Percentiles rank a stretch among this genome's conserved stretches.
phyloP scores from a whole-genome alignment of 2,329 filamentous ascomycete species.

The Daldinia eschscholtzii region DNA sequence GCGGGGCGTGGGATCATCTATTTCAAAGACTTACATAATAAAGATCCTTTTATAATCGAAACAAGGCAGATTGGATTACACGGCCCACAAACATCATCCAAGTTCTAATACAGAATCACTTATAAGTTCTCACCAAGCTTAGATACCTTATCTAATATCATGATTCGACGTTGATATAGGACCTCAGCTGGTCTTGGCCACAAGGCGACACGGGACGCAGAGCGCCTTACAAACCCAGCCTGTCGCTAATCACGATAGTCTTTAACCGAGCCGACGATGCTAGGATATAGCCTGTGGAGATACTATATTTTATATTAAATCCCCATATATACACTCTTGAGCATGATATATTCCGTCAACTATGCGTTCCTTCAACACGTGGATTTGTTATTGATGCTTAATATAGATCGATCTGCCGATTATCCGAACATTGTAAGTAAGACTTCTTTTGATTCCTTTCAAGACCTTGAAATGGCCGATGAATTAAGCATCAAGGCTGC shows the following conservation, averaged over 20 bases:
- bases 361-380: not conserved
- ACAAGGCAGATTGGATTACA: slow-evolving; percentile 8
- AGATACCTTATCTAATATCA: not conserved
- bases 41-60: slow-evolving; percentile 28
- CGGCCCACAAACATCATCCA: not conserved
- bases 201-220: slow-evolving; percentile 26
- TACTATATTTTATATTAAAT: slow-evolving; percentile 24
- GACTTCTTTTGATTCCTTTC: not conserved
- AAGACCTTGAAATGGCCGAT: not conserved
- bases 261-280: slow-evolving; percentile 9
- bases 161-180: not conserved
- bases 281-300: slow-evolving; percentile 13
- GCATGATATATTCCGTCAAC: not conserved
- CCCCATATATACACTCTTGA: not conserved
- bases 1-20: slow-evolving; percentile 26
- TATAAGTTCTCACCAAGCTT: not conserved
- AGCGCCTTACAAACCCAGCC: slow-evolving; percentile 11
- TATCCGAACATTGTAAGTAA: not conserved
- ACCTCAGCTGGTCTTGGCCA: slow-evolving; percentile 12
- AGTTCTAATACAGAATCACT: not conserved
- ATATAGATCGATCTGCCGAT: not conserved
- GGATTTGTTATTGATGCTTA: slow-evolving; percentile 2
- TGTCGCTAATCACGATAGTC: not conserved
- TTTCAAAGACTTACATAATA: slow-evolving; percentile 5
- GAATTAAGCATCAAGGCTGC: not conserved